Conservation (phyloP, 139 green algal genomes). For the Nannochloris sp. region DNA sequence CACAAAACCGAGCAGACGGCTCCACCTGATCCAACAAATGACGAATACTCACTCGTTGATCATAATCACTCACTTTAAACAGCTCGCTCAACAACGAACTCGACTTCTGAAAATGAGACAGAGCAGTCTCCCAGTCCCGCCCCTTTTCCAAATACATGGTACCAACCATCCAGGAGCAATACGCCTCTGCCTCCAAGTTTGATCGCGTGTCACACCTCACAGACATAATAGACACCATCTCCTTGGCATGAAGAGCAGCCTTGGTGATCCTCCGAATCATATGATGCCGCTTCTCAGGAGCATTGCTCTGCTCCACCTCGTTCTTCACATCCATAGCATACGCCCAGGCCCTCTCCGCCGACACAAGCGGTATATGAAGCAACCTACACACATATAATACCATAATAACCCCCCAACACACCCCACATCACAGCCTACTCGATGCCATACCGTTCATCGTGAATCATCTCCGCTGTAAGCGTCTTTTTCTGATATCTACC, state of each 20-base stretch:
- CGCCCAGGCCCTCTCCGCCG: conserved; percentile 77
- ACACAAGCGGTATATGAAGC: conserved; percentile 75
- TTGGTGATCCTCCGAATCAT: conserved; percentile 62
- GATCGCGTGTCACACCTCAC: conserved; percentile 43
- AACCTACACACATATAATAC: conserved; percentile 44
- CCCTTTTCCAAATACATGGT: conserved; percentile 69
- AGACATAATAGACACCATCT: conserved; percentile 44
- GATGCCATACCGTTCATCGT: conserved; percentile 48
- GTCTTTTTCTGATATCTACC: conserved; percentile 73
- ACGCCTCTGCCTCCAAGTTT: conserved; percentile 78
- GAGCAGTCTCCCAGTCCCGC: conserved; percentile 59
- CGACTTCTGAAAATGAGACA: conserved; percentile 52
- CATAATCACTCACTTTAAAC: conserved; percentile 54
- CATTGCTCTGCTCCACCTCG: conserved; percentile 35
- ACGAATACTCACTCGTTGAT: conserved; percentile 56
- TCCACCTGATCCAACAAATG: conserved; percentile 78
- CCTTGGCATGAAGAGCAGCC: conserved; percentile 43
- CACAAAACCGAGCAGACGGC: conserved; percentile 69
- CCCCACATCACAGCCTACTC: neutral
- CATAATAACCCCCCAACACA: neutral
- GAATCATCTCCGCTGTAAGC: conserved; percentile 52
- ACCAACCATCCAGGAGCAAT: conserved; percentile 63
- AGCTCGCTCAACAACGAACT: conserved; percentile 73
- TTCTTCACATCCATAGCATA: conserved; percentile 87
- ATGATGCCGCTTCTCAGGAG: conserved; percentile 51